These are phyloP conservation scores for Pharnaceum exiguum DNA, from an alignment of 148 eudicot genomes.

Conservation along the genomic window DNA sequence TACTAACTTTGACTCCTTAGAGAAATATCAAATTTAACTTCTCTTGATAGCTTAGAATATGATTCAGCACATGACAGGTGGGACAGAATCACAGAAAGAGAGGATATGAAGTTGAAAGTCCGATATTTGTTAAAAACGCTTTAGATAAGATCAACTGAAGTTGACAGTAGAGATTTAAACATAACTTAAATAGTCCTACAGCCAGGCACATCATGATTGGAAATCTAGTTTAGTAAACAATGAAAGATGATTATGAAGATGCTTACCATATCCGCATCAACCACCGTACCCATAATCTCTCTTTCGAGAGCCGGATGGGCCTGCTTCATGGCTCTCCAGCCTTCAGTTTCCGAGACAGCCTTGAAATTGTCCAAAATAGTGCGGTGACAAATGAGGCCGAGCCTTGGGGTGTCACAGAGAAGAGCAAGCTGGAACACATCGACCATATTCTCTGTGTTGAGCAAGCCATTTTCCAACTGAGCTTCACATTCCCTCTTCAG, in stretches of 20 bases:
- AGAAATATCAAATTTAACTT: too few species aligned
- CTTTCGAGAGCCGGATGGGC: constrained; percentile 73
- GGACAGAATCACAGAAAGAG: too few species aligned
- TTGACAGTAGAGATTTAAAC: too few species aligned
- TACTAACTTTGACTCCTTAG: too few species aligned
- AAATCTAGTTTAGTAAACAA: too few species aligned
- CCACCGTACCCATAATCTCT: constrained; percentile 37
- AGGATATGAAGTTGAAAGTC: too few species aligned
- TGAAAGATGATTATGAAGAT: neutral
- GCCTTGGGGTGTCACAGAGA: constrained; percentile 84
- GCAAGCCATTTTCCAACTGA: constrained; percentile 46
- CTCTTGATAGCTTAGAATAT: too few species aligned
- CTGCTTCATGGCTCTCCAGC: constrained; percentile 73
- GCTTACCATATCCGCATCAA: constrained; percentile 50
- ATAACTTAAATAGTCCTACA: too few species aligned
- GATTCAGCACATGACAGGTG: too few species aligned
- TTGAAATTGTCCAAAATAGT: constrained; percentile 53
- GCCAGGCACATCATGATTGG: too few species aligned
- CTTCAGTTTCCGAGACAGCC: constrained; percentile 52
- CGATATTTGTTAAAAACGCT: too few species aligned
- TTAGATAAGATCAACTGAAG: too few species aligned
- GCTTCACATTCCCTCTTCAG: constrained; percentile 63
- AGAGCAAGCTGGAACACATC: constrained; percentile 84
- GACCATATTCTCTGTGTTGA: constrained; percentile 50
- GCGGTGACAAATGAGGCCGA: constrained; percentile 70